Evolutionary conservation across 805 yeast genomes (phyloP), one percentile per base, ranked within the genome.

Genomic region (Candida awuae): DNA sequence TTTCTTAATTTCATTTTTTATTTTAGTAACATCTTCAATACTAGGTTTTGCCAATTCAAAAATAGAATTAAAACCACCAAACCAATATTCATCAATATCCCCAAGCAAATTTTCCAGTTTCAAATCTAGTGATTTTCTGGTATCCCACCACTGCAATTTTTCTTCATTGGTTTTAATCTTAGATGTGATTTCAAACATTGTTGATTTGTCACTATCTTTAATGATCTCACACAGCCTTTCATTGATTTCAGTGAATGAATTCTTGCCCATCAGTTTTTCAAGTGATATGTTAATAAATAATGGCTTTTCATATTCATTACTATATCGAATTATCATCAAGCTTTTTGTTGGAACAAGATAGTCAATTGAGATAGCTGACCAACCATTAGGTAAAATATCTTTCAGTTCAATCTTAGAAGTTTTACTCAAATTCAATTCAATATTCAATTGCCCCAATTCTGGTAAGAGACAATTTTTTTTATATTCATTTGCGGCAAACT

Each of bases 61-160:
- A 3, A 85, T 52, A 0, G 87, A 79, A 37, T 62, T 62, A 47
- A 86, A 83, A 0, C 90, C 94, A 12, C 90, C 86, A 27, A 90
- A 61, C 88, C 96, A 84, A 39, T 64, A 61, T 17, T 56, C 55
- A 39, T 85, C 90, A 8, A 84, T 69, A 23, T 64, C 63, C 1
- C 55, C 50, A n/a, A 90, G 54, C n/a, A 87, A 56, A 2, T 56
- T 57, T 29, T 68, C 56, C 37, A 90, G 52, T 34, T 69, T 58
- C 8, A 63, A 55, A 55, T 90, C 96, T 14, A 87, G 61, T 0
- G 57, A 59, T 39, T 73, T 74, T 35, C 97, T 63, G 21, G 63
- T 62, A 29, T 68, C 67, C 95, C 97, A 92, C 96, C 97, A 90
- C 7, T 62, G 46, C 33, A 68, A 70, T 35, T 86, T 66, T 22